Evolutionary conservation across 1,284 basidiomycete species (phyloP).

Genomic region (Mixia osmundae): DNA sequence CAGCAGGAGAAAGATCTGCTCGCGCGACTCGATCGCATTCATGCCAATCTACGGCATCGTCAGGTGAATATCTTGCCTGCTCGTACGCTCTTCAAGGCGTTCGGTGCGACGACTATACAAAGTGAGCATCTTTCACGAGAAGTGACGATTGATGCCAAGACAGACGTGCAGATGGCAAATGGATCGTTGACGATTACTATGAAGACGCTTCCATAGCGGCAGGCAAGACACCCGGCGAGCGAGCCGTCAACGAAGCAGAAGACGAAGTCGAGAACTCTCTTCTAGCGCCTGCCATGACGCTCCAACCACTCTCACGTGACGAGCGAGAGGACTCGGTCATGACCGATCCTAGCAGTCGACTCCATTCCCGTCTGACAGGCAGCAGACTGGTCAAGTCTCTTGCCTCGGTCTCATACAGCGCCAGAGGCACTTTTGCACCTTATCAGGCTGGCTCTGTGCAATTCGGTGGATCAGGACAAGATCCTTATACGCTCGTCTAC

Average conservation of each 20-base stretch:
- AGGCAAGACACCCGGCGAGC: conserved; percentile 14
- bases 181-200: conserved; percentile 87
- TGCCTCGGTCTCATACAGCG: conserved; percentile 43
- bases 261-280: conserved; percentile 22
- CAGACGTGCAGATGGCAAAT: conserved; percentile 52
- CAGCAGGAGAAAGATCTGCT: conserved; percentile 76
- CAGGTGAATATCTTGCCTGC: conserved; percentile 84
- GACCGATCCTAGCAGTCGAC: no score
- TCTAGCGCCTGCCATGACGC: no score
- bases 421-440: conserved; percentile 61
- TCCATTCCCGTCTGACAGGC: conserved; percentile 20
- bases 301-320: no score
- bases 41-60: conserved; percentile 63
- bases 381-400: conserved; percentile 25
- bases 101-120: conserved; percentile 70
- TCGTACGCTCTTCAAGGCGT: conserved; percentile 76
- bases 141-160: neutral
- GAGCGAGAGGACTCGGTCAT: no score
- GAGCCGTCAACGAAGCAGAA: conserved; percentile 15
- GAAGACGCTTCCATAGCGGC: conserved; percentile 15
- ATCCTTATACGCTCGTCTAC: no score
- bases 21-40: conserved; percentile 63
- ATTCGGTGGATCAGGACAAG: conserved; percentile 55
- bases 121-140: conserved; percentile 30
- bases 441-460: conserved; percentile 60